phyloP scores from a whole-genome alignment of 176 grass and related monocot species.

The Ensete ventricosum region DNA sequence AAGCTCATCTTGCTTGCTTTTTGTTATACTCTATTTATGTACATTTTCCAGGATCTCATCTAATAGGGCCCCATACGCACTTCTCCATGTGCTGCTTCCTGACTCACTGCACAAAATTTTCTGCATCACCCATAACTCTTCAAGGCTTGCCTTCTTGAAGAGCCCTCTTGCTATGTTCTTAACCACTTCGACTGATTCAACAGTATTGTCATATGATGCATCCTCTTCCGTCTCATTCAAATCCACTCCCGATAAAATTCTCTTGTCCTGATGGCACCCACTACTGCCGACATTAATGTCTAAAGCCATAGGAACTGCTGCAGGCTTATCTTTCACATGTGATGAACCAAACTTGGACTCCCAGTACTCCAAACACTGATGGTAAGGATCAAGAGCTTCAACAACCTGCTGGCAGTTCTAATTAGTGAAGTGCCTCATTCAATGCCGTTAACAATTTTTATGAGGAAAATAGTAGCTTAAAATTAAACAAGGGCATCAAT shows the following conservation, averaged over 20 bases:
- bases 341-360: slow-evolving; percentile 29
- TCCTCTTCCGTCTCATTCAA: background rate
- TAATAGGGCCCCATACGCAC: slow-evolving; percentile 16
- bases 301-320: background rate
- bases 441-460: too few relatives aligned
- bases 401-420: slow-evolving; percentile 32
- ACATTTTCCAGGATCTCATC: slow-evolving; percentile 42
- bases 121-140: slow-evolving; percentile 37
- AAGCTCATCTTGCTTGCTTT: slow-evolving; percentile 1
- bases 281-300: background rate
- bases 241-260: slow-evolving; percentile 2
- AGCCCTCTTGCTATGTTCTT: slow-evolving; percentile 18
- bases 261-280: background rate
- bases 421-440: background rate
- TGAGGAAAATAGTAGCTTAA: too few relatives aligned
- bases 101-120: slow-evolving; percentile 30
- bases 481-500: too few relatives aligned
- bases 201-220: slow-evolving; percentile 4
- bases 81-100: slow-evolving; percentile 29
- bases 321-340: slow-evolving; percentile 15
- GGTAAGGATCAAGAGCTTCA: slow-evolving; percentile 55
- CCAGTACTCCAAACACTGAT: slow-evolving; percentile 61
- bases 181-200: slow-evolving; percentile 34
- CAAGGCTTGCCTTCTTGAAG: slow-evolving; percentile 40
- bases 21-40: slow-evolving; percentile 19